Evolutionary conservation across 768 basidiomycete species (phyloP), one percentile per base, ranked within the genome.

Genomic region (Polyporus arcularius): DNA sequence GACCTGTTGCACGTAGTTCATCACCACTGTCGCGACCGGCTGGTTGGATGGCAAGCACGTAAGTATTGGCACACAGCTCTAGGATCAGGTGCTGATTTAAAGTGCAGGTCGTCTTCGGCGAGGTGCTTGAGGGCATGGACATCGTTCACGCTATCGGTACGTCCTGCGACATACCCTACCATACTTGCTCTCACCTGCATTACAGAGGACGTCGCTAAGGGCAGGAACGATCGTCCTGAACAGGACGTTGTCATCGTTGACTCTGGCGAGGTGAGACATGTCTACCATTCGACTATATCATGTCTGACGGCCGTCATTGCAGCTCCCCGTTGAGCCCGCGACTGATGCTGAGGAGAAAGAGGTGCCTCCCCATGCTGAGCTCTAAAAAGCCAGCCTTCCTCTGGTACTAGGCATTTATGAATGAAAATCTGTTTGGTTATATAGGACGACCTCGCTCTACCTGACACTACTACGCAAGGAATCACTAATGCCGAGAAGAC

Each of bases 321-420:
- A 88, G 87, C 75, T 90, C 28, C 74, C 73, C 14, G 64, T 87
- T 32, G 86, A 89, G 58, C 55, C 78, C 39, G 79, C 73, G 48
- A 73, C 89, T 63, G 21, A 26, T 26, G 76, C 75, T 57, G 82
- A 89, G 56, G 90, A 87, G 72, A 88, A 92, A 63, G 80, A 96
- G 92, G 93, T 96, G 86, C 96, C 94, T 77, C 76, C 92, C 69
- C 94, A 86, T 72, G 90, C 85, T 85, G 96, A 98, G 86, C 94
- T 98, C 73, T 98, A 84, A 88, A 60, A 62, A 45, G 65, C 67
- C 62, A 43, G 53, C 48, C 41, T 62, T 65, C 64, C 67, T 58
- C 60, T 64, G 63, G 52, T 69, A 56, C 64, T 69, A 65, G 68
- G 57, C 55, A 53, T 41, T 42, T 63, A 66, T 65, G 56, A 67